phyloP scores from a whole-genome alignment of 2,329 filamentous ascomycete species.

The Chrysosporium keratinophilum region DNA sequence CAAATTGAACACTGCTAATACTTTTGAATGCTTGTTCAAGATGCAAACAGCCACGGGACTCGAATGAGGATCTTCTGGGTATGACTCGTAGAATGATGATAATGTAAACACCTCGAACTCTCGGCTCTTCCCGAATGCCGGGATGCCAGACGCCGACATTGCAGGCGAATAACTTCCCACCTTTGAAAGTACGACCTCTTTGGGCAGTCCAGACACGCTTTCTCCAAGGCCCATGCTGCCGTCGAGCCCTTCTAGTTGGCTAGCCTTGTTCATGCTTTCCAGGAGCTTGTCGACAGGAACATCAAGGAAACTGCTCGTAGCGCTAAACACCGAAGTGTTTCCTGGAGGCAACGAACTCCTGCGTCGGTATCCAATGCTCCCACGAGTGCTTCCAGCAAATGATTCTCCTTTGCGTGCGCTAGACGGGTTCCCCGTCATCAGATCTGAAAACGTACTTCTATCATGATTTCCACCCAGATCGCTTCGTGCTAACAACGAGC shows the following conservation, averaged over 20 bases:
- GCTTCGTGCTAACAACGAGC: constrained; percentile 77
- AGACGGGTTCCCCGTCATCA: constrained; percentile 41
- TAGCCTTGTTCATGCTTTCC: constrained; percentile 54
- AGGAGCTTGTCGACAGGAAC: constrained; percentile 59
- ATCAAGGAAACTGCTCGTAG: constrained; percentile 54
- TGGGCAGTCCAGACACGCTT: constrained; percentile 59
- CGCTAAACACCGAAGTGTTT: constrained; percentile 37
- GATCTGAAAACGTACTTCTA: constrained; percentile 66
- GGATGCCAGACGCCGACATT: constrained; percentile 24
- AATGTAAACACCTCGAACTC: constrained; percentile 53
- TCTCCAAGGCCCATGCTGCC: constrained; percentile 60
- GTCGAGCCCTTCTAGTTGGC: constrained; percentile 57
- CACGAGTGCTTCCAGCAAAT: constrained; percentile 56
- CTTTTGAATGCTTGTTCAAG: constrained; percentile 57
- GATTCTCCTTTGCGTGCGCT: constrained; percentile 57
- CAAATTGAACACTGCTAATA: constrained; percentile 57
- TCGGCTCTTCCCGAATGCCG: constrained; percentile 20
- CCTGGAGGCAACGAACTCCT: constrained; percentile 48
- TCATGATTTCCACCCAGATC: constrained; percentile 81
- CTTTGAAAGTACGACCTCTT: constrained; percentile 62
- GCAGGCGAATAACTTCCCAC: constrained; percentile 58
- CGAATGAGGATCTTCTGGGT: constrained; percentile 25
- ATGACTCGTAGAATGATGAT: constrained; percentile 35
- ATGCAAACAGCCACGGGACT: constrained; percentile 47
- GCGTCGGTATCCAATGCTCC: constrained; percentile 47